These are phyloP conservation scores for Dacryopinax primogenitus DNA, from an alignment of 768 basidiomycete species.

Conservation along the genomic window DNA sequence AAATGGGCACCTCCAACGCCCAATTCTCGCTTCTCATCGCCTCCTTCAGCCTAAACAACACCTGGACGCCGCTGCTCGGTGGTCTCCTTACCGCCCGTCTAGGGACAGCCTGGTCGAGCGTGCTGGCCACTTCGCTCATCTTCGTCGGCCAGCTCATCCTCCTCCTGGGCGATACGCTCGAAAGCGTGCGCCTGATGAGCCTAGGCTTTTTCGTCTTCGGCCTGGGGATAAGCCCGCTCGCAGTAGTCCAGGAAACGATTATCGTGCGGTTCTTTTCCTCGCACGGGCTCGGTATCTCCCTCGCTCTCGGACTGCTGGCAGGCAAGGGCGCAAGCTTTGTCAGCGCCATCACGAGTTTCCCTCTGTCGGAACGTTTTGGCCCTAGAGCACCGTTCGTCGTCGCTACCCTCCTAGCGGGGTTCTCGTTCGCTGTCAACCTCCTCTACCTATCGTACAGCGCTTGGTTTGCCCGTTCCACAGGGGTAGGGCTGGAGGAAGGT, in stretches of 20 bases:
- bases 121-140: constrained; percentile 62
- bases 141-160: constrained; percentile 56
- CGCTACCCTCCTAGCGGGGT: constrained; percentile 45
- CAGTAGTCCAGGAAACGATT: constrained; percentile 71
- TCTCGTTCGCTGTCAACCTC: constrained; percentile 58
- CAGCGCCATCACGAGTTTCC: constrained; percentile 61
- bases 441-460: constrained; percentile 50
- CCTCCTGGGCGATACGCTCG: constrained; percentile 48
- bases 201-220: constrained; percentile 70
- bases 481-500: constrained; percentile 49
- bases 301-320: constrained; percentile 71
- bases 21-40: constrained; percentile 69
- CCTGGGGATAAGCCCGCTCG: constrained; percentile 62
- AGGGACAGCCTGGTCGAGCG: constrained; percentile 58
- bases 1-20: constrained; percentile 61
- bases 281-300: constrained; percentile 59
- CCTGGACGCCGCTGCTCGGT: constrained; percentile 66
- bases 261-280: constrained; percentile 70
- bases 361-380: constrained; percentile 55
- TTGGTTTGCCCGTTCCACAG: constrained; percentile 50
- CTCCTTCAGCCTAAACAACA: constrained; percentile 60
- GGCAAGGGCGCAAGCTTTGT: constrained; percentile 70
- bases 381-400: constrained; percentile 63
- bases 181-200: constrained; percentile 54
- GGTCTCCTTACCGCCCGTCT: constrained; percentile 57